Base-by-base conservation (phyloP, 129 eudicot genomes). In the Lactuca saligna region DNA sequence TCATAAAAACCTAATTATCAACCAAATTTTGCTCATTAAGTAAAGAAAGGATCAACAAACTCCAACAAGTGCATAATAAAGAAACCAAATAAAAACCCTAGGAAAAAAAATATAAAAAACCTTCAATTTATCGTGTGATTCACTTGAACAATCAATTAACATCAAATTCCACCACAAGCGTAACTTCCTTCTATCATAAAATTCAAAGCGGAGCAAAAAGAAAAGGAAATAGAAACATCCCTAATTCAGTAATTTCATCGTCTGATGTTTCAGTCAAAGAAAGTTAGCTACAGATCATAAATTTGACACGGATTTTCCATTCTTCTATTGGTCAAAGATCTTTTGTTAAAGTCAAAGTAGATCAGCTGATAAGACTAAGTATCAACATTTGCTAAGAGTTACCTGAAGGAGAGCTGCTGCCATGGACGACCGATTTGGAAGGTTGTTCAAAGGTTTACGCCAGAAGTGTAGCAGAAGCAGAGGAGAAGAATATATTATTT, bases 391-490 rank as follows among this genome's bases (percentile, higher is more conserved):
- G 20, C 2, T 58, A 17, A 49, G 2, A 60, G 35, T 60, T 66
- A 75, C 80, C 80, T 59, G 48, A 9, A 8, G 12, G 31, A 49
- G 44, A 75, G 63, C 20, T 17, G 63, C 68, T 16, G 73, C 69
- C 80, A 67, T 75, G 69, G 66, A 25, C 38, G 74, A 68, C 6
- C 8, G 63, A 20, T 50, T 15, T 64, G 46, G 44, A 46, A 34
- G 79, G 34, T 75, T 59, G 48, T 10, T n/a, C 49, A n/a, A 17
- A 38, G 17, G 29, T 61, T 39, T 41, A 53, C 61, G 75, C 25
- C 61, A 66, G 50, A 66, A 65, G 73, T 75, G 68, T 41, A 75
- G 61, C 79, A 34, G 46, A 57, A 57, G 67, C 53, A 68, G 55
- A 68, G 8, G 39, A 70, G 71, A 54, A 62, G 66, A 60, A 54